Percentiles rank a stretch among this genome's conserved stretches.
Evolutionary conservation across 345 rosid genomes (phyloP).

Genomic region (Kandelia obovata): DNA sequence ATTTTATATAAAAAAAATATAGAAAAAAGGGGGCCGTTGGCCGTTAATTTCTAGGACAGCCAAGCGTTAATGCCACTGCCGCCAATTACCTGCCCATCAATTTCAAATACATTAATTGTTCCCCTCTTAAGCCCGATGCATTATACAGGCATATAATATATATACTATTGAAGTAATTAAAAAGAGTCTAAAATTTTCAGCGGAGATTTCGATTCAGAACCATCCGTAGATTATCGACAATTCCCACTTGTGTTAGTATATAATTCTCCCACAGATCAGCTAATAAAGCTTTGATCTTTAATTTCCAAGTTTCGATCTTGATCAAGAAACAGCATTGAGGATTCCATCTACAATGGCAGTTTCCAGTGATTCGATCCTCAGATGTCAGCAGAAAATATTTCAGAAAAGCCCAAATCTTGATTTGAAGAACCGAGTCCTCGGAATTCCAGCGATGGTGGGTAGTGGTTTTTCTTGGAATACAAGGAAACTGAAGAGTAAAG

Average conservation of each 20-base stretch:
- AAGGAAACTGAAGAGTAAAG: conserved; percentile 18
- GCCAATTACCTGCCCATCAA: neutral
- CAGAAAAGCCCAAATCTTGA: conserved; percentile 15
- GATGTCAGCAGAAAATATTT: conserved; percentile 8
- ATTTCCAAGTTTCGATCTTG: neutral
- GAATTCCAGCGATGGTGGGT: conserved; percentile 7
- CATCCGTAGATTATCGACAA: conserved; percentile 5
- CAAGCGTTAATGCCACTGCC: neutral
- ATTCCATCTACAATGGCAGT: conserved; percentile 35
- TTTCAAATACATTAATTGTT: neutral
- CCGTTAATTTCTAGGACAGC: neutral
- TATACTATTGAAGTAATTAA: neutral
- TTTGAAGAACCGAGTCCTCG: conserved; percentile 22
- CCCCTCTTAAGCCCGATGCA: neutral
- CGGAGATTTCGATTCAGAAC: conserved; percentile 13
- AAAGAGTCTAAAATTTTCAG: neutral
- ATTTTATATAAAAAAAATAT: neutral
- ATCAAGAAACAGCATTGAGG: neutral
- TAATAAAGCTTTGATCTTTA: neutral
- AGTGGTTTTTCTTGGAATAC: conserved; percentile 19
- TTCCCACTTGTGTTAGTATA: neutral
- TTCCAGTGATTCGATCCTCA: conserved; percentile 24
- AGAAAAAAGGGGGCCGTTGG: neutral
- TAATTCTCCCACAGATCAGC: too few relatives aligned
- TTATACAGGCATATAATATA: neutral